Percentiles rank a stretch among this genome's conserved stretches.
Conservation (phyloP, 257 asterid genomes). For the Anisodus acutangulus region DNA sequence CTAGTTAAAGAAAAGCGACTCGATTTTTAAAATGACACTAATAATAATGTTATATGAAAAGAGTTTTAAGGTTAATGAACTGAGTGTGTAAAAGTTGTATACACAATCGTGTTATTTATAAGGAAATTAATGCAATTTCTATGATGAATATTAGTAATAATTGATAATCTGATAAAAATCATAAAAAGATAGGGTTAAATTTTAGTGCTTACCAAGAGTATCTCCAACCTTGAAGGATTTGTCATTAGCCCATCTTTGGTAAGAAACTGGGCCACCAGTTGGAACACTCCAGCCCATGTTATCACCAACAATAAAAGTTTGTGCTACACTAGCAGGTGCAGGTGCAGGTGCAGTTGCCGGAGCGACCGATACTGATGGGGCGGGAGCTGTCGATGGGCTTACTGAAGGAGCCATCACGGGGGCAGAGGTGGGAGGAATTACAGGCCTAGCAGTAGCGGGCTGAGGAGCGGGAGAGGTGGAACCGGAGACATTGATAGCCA, state of each 20-base stretch:
- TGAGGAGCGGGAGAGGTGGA: conserved; percentile 38
- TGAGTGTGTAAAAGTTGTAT: too few species aligned
- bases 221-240: conserved; percentile 65
- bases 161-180: neutral
- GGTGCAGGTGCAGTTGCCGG: conserved; percentile 42
- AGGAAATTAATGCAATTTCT: neutral
- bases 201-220: conserved; percentile 48
- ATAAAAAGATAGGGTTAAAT: neutral
- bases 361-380: conserved; percentile 34
- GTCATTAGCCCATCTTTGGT: conserved; percentile 62
- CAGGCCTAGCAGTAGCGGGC: neutral
- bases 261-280: conserved; percentile 48
- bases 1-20: too few species aligned
- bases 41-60: too few species aligned
- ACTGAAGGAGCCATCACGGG: conserved; percentile 33
- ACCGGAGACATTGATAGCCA: conserved; percentile 67
- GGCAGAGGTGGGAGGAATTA: conserved; percentile 13
- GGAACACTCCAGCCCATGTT: conserved; percentile 69
- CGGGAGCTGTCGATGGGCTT: conserved; percentile 33
- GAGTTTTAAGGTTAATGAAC: too few species aligned
- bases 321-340: conserved; percentile 41
- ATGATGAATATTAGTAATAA: neutral
- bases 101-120: neutral
- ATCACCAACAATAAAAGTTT: conserved; percentile 63
- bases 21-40: too few species aligned